Evolutionary conservation across 1,284 basidiomycete genomes (phyloP), one percentile per base, ranked within the genome.

Genomic region (Laetiporus sulphureus): DNA sequence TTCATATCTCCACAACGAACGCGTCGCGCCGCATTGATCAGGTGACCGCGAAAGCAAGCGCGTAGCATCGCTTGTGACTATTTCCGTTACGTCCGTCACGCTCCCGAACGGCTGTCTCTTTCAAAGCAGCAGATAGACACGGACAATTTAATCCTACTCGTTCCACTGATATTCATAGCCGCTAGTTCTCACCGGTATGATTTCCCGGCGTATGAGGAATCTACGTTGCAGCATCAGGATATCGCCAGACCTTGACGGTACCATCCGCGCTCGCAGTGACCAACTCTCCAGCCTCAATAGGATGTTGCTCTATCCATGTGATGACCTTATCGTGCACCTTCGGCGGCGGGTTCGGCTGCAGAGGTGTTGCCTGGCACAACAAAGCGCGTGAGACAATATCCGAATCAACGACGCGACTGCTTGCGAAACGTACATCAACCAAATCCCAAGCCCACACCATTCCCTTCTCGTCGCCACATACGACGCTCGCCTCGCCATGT

Each of bases 391-490:
- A 5, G n/a, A 31, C 38, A 20, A 8, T 25, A 18, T 32, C 12
- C 18, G 45, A 2, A 33, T 15, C 4, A 4, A n/a, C 16, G n/a
- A 5, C 23, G 13, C n/a, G 3, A 31, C 18, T 13, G 16, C 22
- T 29, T 19, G 15, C 7, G 29, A 48, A 41, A 72, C 83, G 56
- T 62, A 91, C 91, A 60, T 91, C 85, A 21, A 96, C 74, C 41
- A 97, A 67, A 57, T 95, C 91, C 94, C 95, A 99, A 29, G 78
- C 80, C 84, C 90, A 93, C 4, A 99, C 67, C 44, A 65, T 66
- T 0, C 96, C 96, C 4, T 83, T 74, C 60, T 97, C 94, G 59
- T 98, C 96, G 4, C 95, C 95, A 32, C 79, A 83, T 2, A 97
- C 59, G 3, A 98, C 81, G 13, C 66, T 78, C 1, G 84, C 84